Evolutionary conservation across 129 eudicot genomes (phyloP).

Genomic region (Helichrysum umbraculigerum): DNA sequence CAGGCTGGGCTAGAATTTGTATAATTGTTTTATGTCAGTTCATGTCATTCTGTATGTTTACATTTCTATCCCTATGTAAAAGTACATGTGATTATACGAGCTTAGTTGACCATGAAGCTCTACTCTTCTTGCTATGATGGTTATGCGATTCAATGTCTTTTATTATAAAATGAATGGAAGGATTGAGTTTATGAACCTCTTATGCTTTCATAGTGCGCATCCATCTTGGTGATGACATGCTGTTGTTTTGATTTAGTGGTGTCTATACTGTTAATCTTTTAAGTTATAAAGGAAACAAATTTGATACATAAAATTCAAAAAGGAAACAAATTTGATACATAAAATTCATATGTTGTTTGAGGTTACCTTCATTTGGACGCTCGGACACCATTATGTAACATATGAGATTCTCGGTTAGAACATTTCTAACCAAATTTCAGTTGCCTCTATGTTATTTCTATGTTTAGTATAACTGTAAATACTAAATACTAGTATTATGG

Average conservation of each 20-base stretch:
- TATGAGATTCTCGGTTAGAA: too few relatives aligned
- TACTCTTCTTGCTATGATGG: background rate
- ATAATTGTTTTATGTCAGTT: slow-evolving; percentile 10
- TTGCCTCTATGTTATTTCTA: too few relatives aligned
- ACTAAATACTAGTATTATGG: too few relatives aligned
- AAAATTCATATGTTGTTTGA: background rate
- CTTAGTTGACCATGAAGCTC: background rate
- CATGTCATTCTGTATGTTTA: background rate
- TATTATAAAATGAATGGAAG: background rate
- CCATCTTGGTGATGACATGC: background rate
- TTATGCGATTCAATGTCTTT: background rate
- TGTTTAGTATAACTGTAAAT: too few relatives aligned
- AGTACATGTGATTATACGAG: background rate
- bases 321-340: too few relatives aligned
- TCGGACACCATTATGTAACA: too few relatives aligned
- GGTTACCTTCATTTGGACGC: background rate
- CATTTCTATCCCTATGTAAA: background rate
- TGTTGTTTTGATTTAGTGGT: background rate
- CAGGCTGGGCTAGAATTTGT: background rate
- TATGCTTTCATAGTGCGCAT: background rate
- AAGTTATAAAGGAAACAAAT: background rate
- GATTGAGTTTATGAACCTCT: background rate
- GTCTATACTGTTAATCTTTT: background rate
- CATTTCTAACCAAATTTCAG: background rate
- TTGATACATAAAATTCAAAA: background rate